phyloP scores from a whole-genome alignment of 1,284 basidiomycete genomes.

The Coriolopsis trogii region DNA sequence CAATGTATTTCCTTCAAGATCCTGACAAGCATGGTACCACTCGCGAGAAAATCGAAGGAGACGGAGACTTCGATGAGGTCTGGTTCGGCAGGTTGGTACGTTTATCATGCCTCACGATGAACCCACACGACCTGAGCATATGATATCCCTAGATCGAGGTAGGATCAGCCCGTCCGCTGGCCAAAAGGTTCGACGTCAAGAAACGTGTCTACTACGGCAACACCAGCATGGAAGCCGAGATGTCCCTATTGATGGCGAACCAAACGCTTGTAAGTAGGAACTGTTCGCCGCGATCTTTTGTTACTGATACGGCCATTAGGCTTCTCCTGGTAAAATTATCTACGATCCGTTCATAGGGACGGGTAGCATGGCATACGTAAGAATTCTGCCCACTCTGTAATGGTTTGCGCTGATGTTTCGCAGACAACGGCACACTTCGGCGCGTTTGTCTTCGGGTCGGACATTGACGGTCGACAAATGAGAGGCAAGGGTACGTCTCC shows the following conservation, averaged over 20 bases:
- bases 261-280: slow-evolving; percentile 70
- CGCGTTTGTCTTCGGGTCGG: slow-evolving; percentile 86
- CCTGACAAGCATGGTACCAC: slow-evolving; percentile 47
- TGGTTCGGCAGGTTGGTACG: slow-evolving; percentile 88
- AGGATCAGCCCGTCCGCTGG: slow-evolving; percentile 71
- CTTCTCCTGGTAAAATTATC: slow-evolving; percentile 85
- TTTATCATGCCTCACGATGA: slow-evolving; percentile 28
- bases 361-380: slow-evolving; percentile 92
- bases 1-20: slow-evolving; percentile 45
- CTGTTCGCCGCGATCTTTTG: neutral
- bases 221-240: slow-evolving; percentile 97
- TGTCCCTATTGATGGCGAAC: slow-evolving; percentile 94
- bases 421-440: slow-evolving; percentile 89
- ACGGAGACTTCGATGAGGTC: slow-evolving; percentile 68
- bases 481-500: slow-evolving; percentile 76
- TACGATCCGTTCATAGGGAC: slow-evolving; percentile 99
- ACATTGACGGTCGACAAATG: slow-evolving; percentile 98
- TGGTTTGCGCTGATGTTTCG: neutral
- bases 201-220: slow-evolving; percentile 93
- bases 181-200: slow-evolving; percentile 84
- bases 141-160: slow-evolving; percentile 64
- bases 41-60: slow-evolving; percentile 56
- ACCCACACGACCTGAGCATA: neutral
- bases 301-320: slow-evolving; percentile 45
- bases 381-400: slow-evolving; percentile 25